A percentile compares a stretch with the other conserved stretches of the same genome.
Evolutionary conservation across 2,329 filamentous ascomycete genomes (phyloP).

Genomic region (Venturia effusa): DNA sequence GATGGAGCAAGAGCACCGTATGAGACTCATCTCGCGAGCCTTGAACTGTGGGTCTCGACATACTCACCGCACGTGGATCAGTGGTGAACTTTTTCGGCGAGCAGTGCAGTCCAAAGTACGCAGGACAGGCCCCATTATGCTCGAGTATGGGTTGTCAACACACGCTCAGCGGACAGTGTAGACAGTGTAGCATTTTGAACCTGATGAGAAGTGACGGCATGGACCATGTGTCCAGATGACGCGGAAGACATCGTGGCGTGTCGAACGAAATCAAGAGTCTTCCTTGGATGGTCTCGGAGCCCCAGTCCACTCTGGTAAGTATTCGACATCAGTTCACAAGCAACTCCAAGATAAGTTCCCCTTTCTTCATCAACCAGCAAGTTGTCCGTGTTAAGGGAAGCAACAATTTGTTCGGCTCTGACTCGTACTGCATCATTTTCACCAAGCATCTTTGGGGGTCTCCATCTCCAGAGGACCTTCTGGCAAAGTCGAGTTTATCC

Average conservation of each 20-base stretch:
- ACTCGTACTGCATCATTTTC: slow-evolving; percentile 86
- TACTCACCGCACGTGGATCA: slow-evolving; percentile 68
- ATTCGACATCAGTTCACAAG: slow-evolving; percentile 71
- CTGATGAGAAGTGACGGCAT: slow-evolving; percentile 53
- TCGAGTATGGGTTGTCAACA: slow-evolving; percentile 51
- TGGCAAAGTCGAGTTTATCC: slow-evolving; percentile 62
- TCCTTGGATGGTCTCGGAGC: slow-evolving; percentile 84
- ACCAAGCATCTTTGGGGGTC: slow-evolving; percentile 59
- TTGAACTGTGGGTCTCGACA: slow-evolving; percentile 72
- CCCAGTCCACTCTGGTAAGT: slow-evolving; percentile 74
- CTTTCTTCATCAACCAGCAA: slow-evolving; percentile 62
- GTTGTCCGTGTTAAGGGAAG: slow-evolving; percentile 65
- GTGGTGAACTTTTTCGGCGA: slow-evolving; percentile 75
- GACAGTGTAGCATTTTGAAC: neutral
- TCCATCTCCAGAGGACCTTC: slow-evolving; percentile 51
- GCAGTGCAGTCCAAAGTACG: slow-evolving; percentile 62
- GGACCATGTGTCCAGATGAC: slow-evolving; percentile 67
- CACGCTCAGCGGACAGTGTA: neutral
- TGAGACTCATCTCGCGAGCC: slow-evolving; percentile 69
- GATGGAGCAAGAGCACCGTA: slow-evolving; percentile 58
- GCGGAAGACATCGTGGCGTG: slow-evolving; percentile 64
- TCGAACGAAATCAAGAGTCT: slow-evolving; percentile 74
- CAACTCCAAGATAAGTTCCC: slow-evolving; percentile 73
- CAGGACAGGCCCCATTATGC: slow-evolving; percentile 74
- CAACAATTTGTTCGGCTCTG: slow-evolving; percentile 93